phyloP scores from a whole-genome alignment of 2,329 filamentous ascomycete genomes.

The Diaporthe nobilis region DNA sequence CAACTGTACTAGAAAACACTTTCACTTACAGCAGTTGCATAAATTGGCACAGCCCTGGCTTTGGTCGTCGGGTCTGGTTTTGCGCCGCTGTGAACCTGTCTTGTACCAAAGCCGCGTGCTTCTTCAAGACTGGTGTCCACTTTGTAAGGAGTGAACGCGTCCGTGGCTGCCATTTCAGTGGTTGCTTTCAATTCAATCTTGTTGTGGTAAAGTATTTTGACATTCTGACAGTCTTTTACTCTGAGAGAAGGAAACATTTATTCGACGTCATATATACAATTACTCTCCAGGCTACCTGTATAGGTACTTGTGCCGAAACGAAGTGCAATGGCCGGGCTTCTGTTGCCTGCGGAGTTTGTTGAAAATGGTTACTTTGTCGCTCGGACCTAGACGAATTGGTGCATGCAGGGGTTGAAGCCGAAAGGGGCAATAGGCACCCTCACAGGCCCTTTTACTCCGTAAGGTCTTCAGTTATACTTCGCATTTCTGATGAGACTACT shows the following conservation, averaged over 20 bases:
- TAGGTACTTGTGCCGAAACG: neutral
- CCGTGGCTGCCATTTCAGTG: neutral
- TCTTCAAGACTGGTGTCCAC: neutral
- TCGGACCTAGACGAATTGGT: neutral
- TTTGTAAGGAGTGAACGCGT: neutral
- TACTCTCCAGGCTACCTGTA: neutral
- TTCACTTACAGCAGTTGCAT: neutral
- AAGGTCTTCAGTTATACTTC: neutral
- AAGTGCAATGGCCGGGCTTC: neutral
- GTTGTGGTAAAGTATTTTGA: neutral
- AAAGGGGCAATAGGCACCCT: neutral
- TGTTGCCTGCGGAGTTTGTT: neutral
- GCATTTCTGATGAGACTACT: neutral
- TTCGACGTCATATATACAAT: neutral
- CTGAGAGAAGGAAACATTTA: neutral
- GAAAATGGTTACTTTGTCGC: neutral
- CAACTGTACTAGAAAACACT: neutral
- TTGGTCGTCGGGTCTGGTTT: neutral
- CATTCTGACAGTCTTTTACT: neutral
- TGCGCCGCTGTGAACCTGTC: neutral
- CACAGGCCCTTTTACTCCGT: neutral
- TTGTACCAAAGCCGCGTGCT: neutral
- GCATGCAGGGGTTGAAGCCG: neutral
- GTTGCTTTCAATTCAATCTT: neutral
- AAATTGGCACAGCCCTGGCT: neutral